Evolutionary conservation across 2,329 filamentous ascomycete species (phyloP).

Genomic region (Colletotrichum liaoningense): DNA sequence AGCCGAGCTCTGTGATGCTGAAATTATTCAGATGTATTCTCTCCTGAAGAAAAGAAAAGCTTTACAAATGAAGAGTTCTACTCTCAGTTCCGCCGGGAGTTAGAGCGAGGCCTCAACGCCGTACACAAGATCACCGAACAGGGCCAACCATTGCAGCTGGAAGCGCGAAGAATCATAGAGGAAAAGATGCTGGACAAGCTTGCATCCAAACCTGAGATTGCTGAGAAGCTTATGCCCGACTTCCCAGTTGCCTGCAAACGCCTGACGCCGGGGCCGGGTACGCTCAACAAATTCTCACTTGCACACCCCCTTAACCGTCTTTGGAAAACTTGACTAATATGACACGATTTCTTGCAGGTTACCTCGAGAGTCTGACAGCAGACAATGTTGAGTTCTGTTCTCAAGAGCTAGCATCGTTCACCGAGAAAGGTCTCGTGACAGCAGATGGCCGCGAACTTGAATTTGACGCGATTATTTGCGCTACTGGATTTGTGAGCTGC

Average conservation of each 20-base stretch:
- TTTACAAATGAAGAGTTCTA: background rate
- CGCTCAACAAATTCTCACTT: background rate
- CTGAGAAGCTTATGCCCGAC: background rate
- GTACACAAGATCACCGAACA: background rate
- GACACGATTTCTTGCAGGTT: background rate
- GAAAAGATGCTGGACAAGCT: background rate
- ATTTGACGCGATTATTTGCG: slow-evolving; percentile 14
- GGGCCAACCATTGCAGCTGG: background rate
- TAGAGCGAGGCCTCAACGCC: background rate
- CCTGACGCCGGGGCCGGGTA: background rate
- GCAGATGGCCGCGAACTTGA: background rate
- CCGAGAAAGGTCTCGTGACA: background rate
- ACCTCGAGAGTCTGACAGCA: background rate
- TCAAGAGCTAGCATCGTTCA: background rate
- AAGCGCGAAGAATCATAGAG: background rate
- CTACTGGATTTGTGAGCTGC: slow-evolving; percentile 6
- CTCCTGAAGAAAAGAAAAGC: background rate
- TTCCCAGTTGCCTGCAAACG: slow-evolving; percentile 6
- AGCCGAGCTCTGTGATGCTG: background rate
- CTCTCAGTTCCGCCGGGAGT: background rate
- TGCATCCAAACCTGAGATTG: background rate
- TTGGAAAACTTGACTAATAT: background rate
- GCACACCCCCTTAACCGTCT: background rate
- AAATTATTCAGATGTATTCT: background rate
- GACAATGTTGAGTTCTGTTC: slow-evolving; percentile 8